Base-by-base conservation (phyloP, 2,329 filamentous ascomycete species). In the Fusarium sp. region DNA sequence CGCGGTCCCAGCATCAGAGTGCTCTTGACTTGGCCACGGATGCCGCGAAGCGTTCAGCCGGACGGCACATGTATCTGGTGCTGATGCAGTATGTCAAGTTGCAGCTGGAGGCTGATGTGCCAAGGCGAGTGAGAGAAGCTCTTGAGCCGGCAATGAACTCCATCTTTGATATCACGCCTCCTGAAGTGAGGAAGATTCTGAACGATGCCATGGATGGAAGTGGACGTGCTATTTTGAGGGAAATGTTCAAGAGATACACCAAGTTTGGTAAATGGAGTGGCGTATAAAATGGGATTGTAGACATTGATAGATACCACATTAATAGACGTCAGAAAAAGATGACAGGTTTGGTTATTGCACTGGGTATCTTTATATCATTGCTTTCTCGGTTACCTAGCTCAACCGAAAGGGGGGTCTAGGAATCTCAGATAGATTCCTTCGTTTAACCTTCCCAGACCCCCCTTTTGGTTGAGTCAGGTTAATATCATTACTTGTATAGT, bases 181-280 rank as follows among this genome's bases (percentile, higher is more conserved):
- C 80, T 5, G 85, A 85, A 54, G 79, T 78, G 41, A 77, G 84
- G 68, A 83, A 81, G 72, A 80, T 86, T 25, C 73, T 89, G 54
- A 86, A 84, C 65, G 86, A 89, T 63, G 80, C 79, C 26, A 79
- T 89, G 75, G 86, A 89, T 70, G 78, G 76, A 4, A 84, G 82
- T 63, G 86, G 86, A 7, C 77, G 87, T 58, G 85, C 83, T 1
- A 81, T 89, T 26, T 80, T 88, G 72, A 79, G 79, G 64, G 81
- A 83, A 57, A 77, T 88, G 78, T 88, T 83, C 61, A 84, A 81
- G 69, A 78, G 82, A 72, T 89, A 86, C 71, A 79, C 79, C 71
- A 85, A 81, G 74, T 88, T 88, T 77, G 86, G 86, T 38, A 88
- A 87, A 77, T 88, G 86, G 85, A 85, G 76, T 47, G 85, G 85